These are phyloP conservation scores for Fusarium tricinctum DNA, from an alignment of 2,329 filamentous ascomycete species.

Conservation along the genomic window DNA sequence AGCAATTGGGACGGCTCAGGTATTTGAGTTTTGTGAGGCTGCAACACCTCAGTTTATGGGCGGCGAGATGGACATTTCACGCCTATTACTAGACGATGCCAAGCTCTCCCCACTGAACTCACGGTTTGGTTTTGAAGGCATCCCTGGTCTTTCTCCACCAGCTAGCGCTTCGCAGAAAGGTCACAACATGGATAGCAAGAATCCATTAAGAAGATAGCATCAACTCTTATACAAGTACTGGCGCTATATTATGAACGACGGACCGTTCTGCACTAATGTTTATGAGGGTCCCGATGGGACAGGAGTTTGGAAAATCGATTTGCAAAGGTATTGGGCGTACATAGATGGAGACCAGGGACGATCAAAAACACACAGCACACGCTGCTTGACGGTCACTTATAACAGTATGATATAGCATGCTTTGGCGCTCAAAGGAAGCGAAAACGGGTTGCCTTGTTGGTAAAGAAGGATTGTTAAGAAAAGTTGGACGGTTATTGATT, in stretches of 20 bases:
- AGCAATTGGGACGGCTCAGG: slow-evolving; percentile 44
- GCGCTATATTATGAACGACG: slow-evolving; percentile 13
- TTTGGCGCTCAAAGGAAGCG: slow-evolving; percentile 40
- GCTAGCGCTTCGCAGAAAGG: slow-evolving; percentile 30
- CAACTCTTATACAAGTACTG: neutral
- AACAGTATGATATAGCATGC: slow-evolving; percentile 12
- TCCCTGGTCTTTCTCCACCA: slow-evolving; percentile 46
- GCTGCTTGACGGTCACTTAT: slow-evolving; percentile 40
- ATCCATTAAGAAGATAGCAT: slow-evolving; percentile 33
- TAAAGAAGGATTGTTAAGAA: slow-evolving; percentile 33
- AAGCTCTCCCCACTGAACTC: slow-evolving; percentile 49
- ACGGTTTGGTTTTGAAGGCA: slow-evolving; percentile 49
- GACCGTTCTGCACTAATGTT: slow-evolving; percentile 34
- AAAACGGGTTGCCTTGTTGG: slow-evolving; percentile 39
- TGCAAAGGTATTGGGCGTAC: slow-evolving; percentile 36
- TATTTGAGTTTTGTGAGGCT: slow-evolving; percentile 62
- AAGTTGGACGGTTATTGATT: slow-evolving; percentile 18
- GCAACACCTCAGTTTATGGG: slow-evolving; percentile 58
- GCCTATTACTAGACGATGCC: slow-evolving; percentile 69
- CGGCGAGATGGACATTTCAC: slow-evolving; percentile 74
- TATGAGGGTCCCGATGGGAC: slow-evolving; percentile 31
- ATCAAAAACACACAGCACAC: slow-evolving; percentile 38
- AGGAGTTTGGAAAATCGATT: slow-evolving; percentile 46
- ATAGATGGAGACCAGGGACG: slow-evolving; percentile 40
- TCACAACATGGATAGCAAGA: slow-evolving; percentile 33